Evolutionary conservation across 352 stramenopile genomes (phyloP).

Genomic region (Peronospora farinosa): DNA sequence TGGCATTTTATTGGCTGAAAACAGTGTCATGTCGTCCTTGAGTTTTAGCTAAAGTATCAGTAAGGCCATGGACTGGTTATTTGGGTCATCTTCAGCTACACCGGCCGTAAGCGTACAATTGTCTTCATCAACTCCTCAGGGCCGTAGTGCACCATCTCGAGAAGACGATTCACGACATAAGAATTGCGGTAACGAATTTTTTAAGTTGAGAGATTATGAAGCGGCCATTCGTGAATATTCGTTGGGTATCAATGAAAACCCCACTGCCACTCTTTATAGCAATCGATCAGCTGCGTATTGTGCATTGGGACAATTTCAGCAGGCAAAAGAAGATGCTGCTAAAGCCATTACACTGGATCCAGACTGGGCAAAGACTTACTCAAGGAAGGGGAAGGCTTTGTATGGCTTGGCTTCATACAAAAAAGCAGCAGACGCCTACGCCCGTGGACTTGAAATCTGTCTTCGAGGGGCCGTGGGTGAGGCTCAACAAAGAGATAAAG

Average conservation of each 20-base stretch:
- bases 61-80: constrained; percentile 75
- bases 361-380: constrained; percentile 69
- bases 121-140: constrained; percentile 47
- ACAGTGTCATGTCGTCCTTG: too few species aligned
- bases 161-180: constrained; percentile 69
- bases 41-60: too few species aligned
- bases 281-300: constrained; percentile 77
- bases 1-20: too few species aligned
- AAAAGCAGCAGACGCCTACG: constrained; percentile 68
- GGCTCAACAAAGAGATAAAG: constrained; percentile 58
- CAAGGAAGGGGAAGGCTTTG: constrained; percentile 71
- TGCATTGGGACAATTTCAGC: constrained; percentile 43
- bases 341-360: constrained; percentile 55
- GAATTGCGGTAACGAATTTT: constrained; percentile 57
- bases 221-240: constrained; percentile 58
- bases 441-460: constrained; percentile 59
- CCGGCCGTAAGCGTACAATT: constrained; percentile 34
- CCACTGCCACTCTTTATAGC: constrained; percentile 67
- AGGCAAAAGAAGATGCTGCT: constrained; percentile 51
- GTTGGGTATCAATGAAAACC: constrained; percentile 38
- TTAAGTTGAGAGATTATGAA: constrained; percentile 51
- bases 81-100: constrained; percentile 22
- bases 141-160: constrained; percentile 51
- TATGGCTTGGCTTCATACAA: constrained; percentile 62
- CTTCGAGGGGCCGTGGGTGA: constrained; percentile 61